phyloP scores from a whole-genome alignment of 257 asterid species.

The Linaria vulgaris region DNA sequence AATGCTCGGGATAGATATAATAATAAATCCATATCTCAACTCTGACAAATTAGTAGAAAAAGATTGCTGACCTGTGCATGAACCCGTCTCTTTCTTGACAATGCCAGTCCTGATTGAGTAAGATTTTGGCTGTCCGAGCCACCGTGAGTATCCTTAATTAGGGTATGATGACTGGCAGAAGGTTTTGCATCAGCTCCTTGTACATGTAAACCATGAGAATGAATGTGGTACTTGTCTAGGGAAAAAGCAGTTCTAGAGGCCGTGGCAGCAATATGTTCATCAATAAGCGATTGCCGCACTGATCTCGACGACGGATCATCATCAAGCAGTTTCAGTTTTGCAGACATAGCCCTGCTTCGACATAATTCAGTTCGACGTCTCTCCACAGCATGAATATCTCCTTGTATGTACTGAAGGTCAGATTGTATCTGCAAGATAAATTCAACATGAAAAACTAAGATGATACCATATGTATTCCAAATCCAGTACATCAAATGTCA shows the following conservation, averaged over 20 bases:
- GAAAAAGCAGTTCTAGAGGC: conserved; percentile 36
- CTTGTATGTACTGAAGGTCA: conserved; percentile 79
- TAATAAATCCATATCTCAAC: conserved; percentile 5
- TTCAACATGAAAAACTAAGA: conserved; percentile 13
- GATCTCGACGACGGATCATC: conserved; percentile 52
- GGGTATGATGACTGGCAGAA: conserved; percentile 45
- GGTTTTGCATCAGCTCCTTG: conserved; percentile 53
- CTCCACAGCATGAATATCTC: conserved; percentile 85
- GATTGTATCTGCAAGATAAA: conserved; percentile 55
- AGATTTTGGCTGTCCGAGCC: conserved; percentile 60
- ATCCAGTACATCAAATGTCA: not conserved
- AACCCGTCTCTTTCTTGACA: conserved; percentile 69
- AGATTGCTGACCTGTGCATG: conserved; percentile 72
- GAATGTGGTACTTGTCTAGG: conserved; percentile 44
- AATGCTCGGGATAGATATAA: conserved; percentile 2
- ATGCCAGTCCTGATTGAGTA: conserved; percentile 53
- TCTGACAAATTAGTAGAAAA: not conserved
- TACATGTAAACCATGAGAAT: conserved; percentile 40
- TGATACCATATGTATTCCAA: not conserved
- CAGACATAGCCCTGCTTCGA: conserved; percentile 60
- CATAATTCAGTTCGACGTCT: conserved; percentile 63
- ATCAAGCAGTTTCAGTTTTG: conserved; percentile 48
- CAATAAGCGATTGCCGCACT: conserved; percentile 46
- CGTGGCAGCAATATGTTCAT: conserved; percentile 41
- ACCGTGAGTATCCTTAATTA: conserved; percentile 44